A percentile compares a stretch with the other conserved stretches of the same genome.
Conservation (phyloP, 2,329 filamentous ascomycete species). For the Taxawa tesnikishii region DNA sequence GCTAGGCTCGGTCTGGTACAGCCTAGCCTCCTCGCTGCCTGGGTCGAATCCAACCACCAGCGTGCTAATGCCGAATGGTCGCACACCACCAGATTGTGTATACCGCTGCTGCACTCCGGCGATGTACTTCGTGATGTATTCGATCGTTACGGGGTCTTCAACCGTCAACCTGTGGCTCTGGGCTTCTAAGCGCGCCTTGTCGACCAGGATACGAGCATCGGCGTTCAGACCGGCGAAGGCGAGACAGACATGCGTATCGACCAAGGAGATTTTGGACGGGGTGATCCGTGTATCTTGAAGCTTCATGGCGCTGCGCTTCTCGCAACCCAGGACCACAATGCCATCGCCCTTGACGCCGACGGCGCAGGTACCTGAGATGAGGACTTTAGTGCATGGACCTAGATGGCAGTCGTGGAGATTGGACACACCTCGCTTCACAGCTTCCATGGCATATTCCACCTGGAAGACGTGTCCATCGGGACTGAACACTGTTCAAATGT, state of each 20-base stretch:
- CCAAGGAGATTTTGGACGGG: conserved; percentile 92
- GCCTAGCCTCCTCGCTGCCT: conserved; percentile 71
- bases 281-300: conserved; percentile 98
- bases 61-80: conserved; percentile 97
- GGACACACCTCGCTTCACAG: conserved; percentile 81
- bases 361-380: conserved; percentile 80
- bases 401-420: neutral
- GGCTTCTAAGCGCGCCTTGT: conserved; percentile 94
- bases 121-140: conserved; percentile 99
- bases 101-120: conserved; percentile 97
- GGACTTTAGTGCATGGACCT: conserved; percentile 4
- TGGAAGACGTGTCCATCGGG: conserved; percentile 99
- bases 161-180: conserved; percentile 95
- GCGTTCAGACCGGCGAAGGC: conserved; percentile 96
- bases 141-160: conserved; percentile 92
- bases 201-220: conserved; percentile 92
- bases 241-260: conserved; percentile 92
- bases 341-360: conserved; percentile 93
- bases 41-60: conserved; percentile 98
- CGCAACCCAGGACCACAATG: conserved; percentile 92
- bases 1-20: conserved; percentile 98
- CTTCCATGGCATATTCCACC: conserved; percentile 97
- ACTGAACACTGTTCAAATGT: conserved; percentile 62
- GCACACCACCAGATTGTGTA: conserved; percentile 94
- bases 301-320: conserved; percentile 99